phyloP scores from a whole-genome alignment of 306 rosid species.

The Rosa rugosa region DNA sequence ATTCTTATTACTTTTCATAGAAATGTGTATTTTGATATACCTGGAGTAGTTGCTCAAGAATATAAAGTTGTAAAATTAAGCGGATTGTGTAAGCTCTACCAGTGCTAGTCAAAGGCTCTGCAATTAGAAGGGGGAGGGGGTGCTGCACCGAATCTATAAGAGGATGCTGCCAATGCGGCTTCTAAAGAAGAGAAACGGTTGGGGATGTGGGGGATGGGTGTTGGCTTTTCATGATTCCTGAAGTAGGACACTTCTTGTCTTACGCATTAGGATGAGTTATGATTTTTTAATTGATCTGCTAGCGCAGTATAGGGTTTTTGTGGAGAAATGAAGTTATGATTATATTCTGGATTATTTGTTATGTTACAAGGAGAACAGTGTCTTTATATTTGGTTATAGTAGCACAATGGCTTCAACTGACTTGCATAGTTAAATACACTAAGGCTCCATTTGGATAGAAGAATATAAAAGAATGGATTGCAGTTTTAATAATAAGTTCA shows the following conservation, averaged over 20 bases:
- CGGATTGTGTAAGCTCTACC: neutral
- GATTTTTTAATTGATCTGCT: neutral
- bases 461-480: neutral
- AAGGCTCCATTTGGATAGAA: conserved; percentile 5
- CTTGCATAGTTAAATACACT: neutral
- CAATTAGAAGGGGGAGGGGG: neutral
- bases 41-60: neutral
- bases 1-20: neutral
- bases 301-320: neutral
- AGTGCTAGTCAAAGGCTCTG: neutral
- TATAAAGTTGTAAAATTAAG: neutral
- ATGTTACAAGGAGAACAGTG: neutral
- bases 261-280: neutral
- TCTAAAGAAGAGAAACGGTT: neutral
- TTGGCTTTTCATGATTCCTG: neutral
- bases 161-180: neutral
- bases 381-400: neutral
- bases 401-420: neutral
- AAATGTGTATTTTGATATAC: neutral
- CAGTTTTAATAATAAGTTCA: neutral
- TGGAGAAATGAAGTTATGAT: neutral
- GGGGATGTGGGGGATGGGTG: conserved; percentile 2
- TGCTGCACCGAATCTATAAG: neutral
- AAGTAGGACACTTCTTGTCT: neutral
- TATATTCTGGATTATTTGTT: neutral